Base-by-base conservation (phyloP, 2,329 filamentous ascomycete genomes). In the Plenodomus biglobosus region DNA sequence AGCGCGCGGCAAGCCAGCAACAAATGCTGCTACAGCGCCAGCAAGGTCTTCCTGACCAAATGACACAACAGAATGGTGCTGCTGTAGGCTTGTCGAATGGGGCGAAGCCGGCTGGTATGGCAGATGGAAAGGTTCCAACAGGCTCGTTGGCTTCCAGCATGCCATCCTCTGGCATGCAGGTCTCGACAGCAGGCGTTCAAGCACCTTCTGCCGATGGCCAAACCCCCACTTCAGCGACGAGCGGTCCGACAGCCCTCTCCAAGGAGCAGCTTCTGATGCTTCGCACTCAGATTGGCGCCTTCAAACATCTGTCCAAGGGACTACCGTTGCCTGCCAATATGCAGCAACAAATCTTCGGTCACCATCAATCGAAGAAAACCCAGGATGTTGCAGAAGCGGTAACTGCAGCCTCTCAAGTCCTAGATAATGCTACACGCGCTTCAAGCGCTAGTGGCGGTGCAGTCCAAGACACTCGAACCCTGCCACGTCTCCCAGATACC, bases 241-340 rank as follows among this genome's bases (percentile, higher is more conserved):
- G 56, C 41, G 51, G 51, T 15, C 49, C 58, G 8, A 56, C 58
- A 15, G 52, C 60, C 24, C 64, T 70, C 56, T 56, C 60, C 16
- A 81, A 82, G 19, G 88, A 94, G 47, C 94, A 99, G 69, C 76
- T 96, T 38, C 79, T 81, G 19, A 83, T 89, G 37, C 76, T 99
- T 8, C 82, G 90, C 51, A 86, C 88, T 57, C 94, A 99, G 70
- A 96, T 97, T 42, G 81, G 87, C 61, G 92, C 92, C 0, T 97
- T 96, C 75, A 95, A 95, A 73, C 81, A 91, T 58, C 79, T 99
- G 3, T 87, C 89, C 4, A 95, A 94, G 72, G 96, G 96, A 59
- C 80, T 87, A 13, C 87, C 91, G 0, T 84, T 97, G 3, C 90
- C 92, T 1, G 73, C 82, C 22, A 81, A 84, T 53, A 82, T 96